Base-by-base conservation (phyloP, 345 rosid genomes). In the Durio zibethinus region DNA sequence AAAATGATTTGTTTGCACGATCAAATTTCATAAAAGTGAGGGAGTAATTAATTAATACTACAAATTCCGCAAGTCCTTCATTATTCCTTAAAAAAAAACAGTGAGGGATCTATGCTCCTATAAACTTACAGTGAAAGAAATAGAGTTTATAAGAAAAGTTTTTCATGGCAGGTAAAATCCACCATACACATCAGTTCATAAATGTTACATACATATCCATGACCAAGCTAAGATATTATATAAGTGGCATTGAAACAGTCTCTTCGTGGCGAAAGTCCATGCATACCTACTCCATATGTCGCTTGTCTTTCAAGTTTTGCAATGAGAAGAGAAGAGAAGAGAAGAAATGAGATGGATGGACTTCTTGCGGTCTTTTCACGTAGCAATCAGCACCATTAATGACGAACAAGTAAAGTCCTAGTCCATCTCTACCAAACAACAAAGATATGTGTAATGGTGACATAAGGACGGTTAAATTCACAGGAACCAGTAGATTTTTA, bases 371-470 rank as follows among this genome's bases (percentile, higher is more conserved):
- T 62, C 70, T 48, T 63, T 50, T 12, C 7, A 35, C 36, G n/a
- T 67, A 29, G 11, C 29, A 62, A 33, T 15, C 16, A 3, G n/a
- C n/a, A 50, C 60, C 38, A 21, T 56, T n/a, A n/a, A n/a, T 74
- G 74, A 56, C 78, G 3, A 42, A 54, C 9, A 1, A 33, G 7
- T 6, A 62, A 11, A 16, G 38, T 64, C 69, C 45, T 64, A 21
- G 31, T 56, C 5, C 21, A 56, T 56, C 12, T 20, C 53, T 50
- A 78, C 81, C 81, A 23, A 62, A 67, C 72, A n/a, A 20, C 9
- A 16, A 7, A 56, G 3, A 23, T n/a, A 54, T 14, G 23, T 21
- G 52, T n/a, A 42, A n/a, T 38, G 72, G 72, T 67, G 72, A 42
- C 52, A 42, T 45, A 10, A 40, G 52, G 72, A 67, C 72, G 9